These are phyloP conservation scores for Syzygium syzygioides DNA, from an alignment of 441 rosid species.

Conservation along the genomic window DNA sequence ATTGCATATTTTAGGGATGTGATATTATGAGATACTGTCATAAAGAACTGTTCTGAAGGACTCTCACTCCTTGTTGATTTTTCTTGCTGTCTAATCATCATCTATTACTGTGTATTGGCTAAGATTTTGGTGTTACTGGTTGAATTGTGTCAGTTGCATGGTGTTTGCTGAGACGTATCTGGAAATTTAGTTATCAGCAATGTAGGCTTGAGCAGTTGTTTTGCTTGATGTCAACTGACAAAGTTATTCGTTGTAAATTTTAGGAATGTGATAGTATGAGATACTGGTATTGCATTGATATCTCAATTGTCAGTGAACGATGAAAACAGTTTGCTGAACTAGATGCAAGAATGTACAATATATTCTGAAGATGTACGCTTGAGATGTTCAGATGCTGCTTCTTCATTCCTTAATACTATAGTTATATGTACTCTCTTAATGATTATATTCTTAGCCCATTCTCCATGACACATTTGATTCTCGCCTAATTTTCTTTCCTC, in stretches of 20 bases:
- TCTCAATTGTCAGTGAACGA: background rate
- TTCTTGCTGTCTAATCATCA: background rate
- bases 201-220: background rate
- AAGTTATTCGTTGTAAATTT: background rate
- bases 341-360: too few species aligned
- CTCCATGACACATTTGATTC: background rate
- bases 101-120: background rate
- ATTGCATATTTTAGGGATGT: background rate
- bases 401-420: too few species aligned
- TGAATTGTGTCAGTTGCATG: background rate
- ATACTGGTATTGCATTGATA: background rate
- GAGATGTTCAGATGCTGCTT: too few species aligned
- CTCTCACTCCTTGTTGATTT: background rate
- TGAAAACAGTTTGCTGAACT: background rate
- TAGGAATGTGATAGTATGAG: background rate
- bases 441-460: background rate
- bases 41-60: background rate
- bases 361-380: too few species aligned
- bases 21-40: background rate
- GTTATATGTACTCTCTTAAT: background rate
- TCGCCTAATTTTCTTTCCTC: background rate
- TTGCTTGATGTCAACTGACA: background rate
- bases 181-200: background rate
- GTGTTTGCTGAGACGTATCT: background rate
- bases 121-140: background rate